Evolutionary conservation across 495 filamentous ascomycete species (phyloP).

Genomic region (Copromyces sp.): DNA sequence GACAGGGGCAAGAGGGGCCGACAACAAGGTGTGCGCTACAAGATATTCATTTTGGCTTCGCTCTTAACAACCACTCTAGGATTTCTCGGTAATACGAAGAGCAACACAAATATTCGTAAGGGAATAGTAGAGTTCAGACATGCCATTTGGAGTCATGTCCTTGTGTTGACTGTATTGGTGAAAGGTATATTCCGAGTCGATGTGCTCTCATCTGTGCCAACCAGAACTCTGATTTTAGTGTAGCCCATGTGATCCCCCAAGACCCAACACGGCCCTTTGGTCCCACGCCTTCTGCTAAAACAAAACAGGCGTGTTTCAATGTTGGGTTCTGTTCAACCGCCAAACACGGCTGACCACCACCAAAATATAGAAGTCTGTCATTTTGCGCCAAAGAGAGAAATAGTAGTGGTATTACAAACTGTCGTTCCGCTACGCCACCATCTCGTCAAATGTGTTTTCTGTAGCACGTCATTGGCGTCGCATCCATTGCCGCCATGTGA

Average conservation of each 20-base stretch:
- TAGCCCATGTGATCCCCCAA: not conserved
- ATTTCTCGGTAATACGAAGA: not conserved
- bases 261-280: not conserved
- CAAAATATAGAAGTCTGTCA: not conserved
- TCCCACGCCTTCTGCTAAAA: not conserved
- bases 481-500: not conserved
- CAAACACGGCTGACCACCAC: not conserved
- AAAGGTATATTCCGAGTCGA: not conserved
- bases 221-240: not conserved
- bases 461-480: not conserved
- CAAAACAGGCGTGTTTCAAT: not conserved
- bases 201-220: not conserved
- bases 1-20: not conserved
- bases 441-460: not conserved
- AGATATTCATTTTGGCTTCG: not conserved
- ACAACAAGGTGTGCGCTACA: not conserved
- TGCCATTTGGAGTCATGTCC: not conserved
- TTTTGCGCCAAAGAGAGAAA: not conserved
- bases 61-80: not conserved
- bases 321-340: not conserved
- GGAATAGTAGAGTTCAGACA: not conserved
- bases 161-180: not conserved
- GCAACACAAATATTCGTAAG: not conserved
- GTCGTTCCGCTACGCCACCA: not conserved
- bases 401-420: not conserved